These are phyloP conservation scores for Capniomyces stellatus DNA, from an alignment of 371 early-diverging fungal genomes.

Conservation along the genomic window DNA sequence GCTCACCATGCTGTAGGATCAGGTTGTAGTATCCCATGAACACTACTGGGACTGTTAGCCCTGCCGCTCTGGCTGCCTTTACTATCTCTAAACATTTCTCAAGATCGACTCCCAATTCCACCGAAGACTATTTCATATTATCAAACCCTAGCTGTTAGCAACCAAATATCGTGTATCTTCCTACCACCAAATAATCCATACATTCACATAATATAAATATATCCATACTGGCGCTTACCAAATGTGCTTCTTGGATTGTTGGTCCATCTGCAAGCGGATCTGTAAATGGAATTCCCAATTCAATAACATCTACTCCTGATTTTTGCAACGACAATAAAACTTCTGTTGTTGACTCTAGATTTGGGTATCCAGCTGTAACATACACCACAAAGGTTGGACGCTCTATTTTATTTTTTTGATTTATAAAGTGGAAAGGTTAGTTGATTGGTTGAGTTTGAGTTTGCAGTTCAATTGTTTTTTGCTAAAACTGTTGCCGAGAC, in stretches of 20 bases:
- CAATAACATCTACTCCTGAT: slow-evolving; percentile 92
- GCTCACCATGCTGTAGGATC: slow-evolving; percentile 80
- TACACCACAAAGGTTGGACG: slow-evolving; percentile 85
- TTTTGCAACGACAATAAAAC: slow-evolving; percentile 65
- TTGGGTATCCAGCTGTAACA: slow-evolving; percentile 83
- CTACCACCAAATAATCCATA: no score
- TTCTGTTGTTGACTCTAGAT: slow-evolving; percentile 53
- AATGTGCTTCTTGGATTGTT: slow-evolving; percentile 72
- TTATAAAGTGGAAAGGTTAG: not conserved
- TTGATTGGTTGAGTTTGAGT: not conserved
- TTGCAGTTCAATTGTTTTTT: not conserved
- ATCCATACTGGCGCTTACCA: no score
- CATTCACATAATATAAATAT: no score
- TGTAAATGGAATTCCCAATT: slow-evolving; percentile 90
- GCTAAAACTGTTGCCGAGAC: not conserved
- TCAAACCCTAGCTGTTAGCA: no score
- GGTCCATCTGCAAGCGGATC: slow-evolving; percentile 96
- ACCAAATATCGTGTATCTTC: no score
- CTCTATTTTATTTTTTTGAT: slow-evolving; percentile 6
- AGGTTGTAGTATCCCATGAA: slow-evolving; percentile 98
- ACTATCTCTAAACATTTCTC: slow-evolving; percentile 62
- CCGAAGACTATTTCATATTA: slow-evolving; percentile 28
- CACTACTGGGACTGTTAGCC: slow-evolving; percentile 76
- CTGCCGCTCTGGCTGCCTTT: slow-evolving; percentile 54
- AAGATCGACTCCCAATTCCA: slow-evolving; percentile 59